Percentiles rank a stretch among this genome's conserved stretches.
These are phyloP conservation scores for Talaromyces sp. DNA, from an alignment of 2,329 filamentous ascomycete species.

Conservation along the genomic window DNA sequence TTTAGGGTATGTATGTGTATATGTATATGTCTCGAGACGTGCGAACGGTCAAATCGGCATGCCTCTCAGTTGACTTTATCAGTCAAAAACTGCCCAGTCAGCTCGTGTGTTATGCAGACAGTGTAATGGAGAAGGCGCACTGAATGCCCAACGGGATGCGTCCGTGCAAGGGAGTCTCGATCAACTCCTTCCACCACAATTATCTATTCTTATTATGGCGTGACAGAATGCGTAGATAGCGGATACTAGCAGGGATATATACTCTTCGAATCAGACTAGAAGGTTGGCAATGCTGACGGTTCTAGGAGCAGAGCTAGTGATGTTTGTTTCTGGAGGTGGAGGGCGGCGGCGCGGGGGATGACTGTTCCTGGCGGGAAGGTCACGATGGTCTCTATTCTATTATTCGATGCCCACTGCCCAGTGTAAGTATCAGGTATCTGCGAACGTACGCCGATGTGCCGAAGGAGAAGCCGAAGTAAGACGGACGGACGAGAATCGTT, in stretches of 20 bases:
- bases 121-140: background rate
- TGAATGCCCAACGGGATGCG: background rate
- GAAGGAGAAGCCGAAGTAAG: background rate
- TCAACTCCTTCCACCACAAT: background rate
- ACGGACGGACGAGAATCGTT: background rate
- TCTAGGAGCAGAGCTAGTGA: background rate
- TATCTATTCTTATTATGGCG: background rate
- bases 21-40: background rate
- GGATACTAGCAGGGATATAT: background rate
- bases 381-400: constrained; percentile 2
- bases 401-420: background rate
- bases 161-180: background rate
- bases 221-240: background rate
- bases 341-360: background rate
- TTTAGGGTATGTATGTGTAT: background rate
- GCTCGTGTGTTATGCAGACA: background rate
- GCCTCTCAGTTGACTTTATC: background rate
- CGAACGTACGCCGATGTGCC: background rate
- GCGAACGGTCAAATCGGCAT: constrained; percentile 6
- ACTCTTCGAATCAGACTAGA: background rate
- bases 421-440: background rate
- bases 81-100: background rate
- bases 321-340: background rate
- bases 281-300: background rate
- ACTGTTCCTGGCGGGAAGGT: background rate